Evolutionary conservation across 139 green algal species (phyloP), one percentile per base, ranked within the genome.

Genomic region (Coccomyxa sp.): DNA sequence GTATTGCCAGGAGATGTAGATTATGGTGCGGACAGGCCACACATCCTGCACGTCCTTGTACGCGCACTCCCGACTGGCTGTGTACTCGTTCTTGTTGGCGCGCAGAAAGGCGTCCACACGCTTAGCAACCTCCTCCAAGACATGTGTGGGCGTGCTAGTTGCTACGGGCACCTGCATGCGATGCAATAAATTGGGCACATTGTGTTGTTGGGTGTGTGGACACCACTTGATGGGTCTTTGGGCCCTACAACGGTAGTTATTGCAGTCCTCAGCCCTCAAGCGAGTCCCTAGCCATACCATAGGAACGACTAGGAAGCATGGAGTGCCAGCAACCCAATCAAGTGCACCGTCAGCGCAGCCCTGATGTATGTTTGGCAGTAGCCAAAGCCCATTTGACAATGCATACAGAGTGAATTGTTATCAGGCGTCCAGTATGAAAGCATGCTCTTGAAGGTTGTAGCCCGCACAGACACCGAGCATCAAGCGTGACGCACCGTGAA

Each of bases 1-100:
- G 44, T 76, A 85, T 55, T 88, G 81, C 27, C 82, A 84, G 69
- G 74, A 86, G 71, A 88, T 39, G 2, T 68, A 39, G 2, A 88
- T 75, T 50, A 86, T 86, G 35, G 84, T 76, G 68, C 81, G 82
- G 76, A 86, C 73, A 8, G 77, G 74, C 16, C n/a, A 38, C 14
- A 55, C 54, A 36, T 58, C 39, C 12, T 75, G 70, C n/a, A 83
- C 72, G 39, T 68, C 35, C 50, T 74, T 58, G n/a, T 31, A 64
- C 4, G 27, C 50, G 27, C 22, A 31, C 18, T 31, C 27, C 1
- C 70, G 35, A 22, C 73, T 36, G 34, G 74, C 79, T 2, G 74
- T 54, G 68, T 77, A 83, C 36, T 68, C 55, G 38, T 71, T 68
- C 22, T 44, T 39, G 37, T 77, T 58, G 41, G 68, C 64, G 34